Percentiles rank a stretch among this genome's conserved stretches.
Conservation (phyloP, 495 filamentous ascomycete genomes). For the Talaromyces thailandensis region DNA sequence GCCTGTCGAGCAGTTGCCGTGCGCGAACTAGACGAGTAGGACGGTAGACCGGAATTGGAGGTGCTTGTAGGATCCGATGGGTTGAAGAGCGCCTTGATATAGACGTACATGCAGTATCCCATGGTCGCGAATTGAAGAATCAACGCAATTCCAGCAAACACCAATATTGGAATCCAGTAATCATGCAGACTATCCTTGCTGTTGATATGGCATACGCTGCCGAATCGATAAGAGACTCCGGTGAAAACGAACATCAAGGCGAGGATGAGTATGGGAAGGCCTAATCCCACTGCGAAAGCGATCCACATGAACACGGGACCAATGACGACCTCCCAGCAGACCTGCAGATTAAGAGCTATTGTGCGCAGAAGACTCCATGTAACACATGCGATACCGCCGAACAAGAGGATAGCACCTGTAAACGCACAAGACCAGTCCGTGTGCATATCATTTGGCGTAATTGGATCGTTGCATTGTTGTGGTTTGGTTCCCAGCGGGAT, state of each 20-base stretch:
- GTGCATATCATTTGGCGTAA: conserved; percentile 92
- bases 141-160: conserved; percentile 66
- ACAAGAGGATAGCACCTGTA: conserved; percentile 75
- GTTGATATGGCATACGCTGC: conserved; percentile 87
- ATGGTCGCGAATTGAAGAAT: conserved; percentile 81
- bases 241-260: conserved; percentile 71
- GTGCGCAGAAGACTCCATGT: conserved; percentile 90
- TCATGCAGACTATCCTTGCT: conserved; percentile 66
- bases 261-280: conserved; percentile 64
- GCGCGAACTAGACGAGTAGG: conserved; percentile 69
- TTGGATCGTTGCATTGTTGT: conserved; percentile 75
- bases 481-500: conserved; percentile 77
- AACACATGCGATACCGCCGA: conserved; percentile 73
- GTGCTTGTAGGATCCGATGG: conserved; percentile 55
- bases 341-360: conserved; percentile 89
- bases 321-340: conserved; percentile 91
- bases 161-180: conserved; percentile 86
- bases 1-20: conserved; percentile 82
- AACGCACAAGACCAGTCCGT: conserved; percentile 73
- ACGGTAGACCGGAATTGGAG: conserved; percentile 63
- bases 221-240: conserved; percentile 90
- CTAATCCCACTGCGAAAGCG: conserved; percentile 74
- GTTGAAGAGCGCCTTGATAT: conserved; percentile 72
- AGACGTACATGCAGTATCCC: conserved; percentile 89
- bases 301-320: conserved; percentile 86